These are phyloP conservation scores for Naematelia encephala DNA, from an alignment of 768 basidiomycete species.

Conservation along the genomic window DNA sequence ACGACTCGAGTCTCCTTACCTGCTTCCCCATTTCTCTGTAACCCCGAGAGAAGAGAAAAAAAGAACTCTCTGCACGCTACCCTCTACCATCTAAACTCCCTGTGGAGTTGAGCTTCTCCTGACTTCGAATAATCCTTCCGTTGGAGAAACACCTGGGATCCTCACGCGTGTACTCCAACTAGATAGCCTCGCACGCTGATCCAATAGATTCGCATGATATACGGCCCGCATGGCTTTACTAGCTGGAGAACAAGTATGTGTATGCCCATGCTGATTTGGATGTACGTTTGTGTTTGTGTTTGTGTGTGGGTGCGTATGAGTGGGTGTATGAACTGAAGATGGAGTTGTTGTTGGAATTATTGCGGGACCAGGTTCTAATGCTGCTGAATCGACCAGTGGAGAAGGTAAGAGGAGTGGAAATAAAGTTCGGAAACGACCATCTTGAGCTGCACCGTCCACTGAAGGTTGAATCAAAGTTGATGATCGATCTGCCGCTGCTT, in stretches of 20 bases:
- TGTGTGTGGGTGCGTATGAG: not conserved
- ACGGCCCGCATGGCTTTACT: conserved; percentile 36
- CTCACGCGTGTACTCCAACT: conserved; percentile 1
- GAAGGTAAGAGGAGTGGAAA: conserved; percentile 62
- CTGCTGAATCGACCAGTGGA: conserved; percentile 38
- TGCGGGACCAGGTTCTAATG: conserved; percentile 21
- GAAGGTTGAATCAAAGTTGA: conserved; percentile 30
- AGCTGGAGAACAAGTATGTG: conserved; percentile 11
- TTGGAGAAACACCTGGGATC: not conserved
- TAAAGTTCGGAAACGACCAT: conserved; percentile 56
- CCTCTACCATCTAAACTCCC: not conserved
- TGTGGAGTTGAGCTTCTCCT: not conserved
- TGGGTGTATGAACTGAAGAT: not conserved
- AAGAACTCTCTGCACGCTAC: not conserved
- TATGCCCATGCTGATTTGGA: not conserved
- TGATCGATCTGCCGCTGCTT: conserved; percentile 43
- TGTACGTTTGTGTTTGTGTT: conserved; percentile 5
- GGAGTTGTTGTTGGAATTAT: not conserved
- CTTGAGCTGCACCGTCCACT: conserved; percentile 50
- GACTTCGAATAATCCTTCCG: not conserved
- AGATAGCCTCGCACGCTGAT: conserved; percentile 6
- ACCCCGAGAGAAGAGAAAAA: not conserved
- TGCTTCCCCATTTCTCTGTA: no score
- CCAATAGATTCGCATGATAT: conserved; percentile 31
- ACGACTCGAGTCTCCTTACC: no score